These are phyloP conservation scores for Nicotiana tomentosiformis DNA, from an alignment of 257 asterid genomes.

Conservation along the genomic window DNA sequence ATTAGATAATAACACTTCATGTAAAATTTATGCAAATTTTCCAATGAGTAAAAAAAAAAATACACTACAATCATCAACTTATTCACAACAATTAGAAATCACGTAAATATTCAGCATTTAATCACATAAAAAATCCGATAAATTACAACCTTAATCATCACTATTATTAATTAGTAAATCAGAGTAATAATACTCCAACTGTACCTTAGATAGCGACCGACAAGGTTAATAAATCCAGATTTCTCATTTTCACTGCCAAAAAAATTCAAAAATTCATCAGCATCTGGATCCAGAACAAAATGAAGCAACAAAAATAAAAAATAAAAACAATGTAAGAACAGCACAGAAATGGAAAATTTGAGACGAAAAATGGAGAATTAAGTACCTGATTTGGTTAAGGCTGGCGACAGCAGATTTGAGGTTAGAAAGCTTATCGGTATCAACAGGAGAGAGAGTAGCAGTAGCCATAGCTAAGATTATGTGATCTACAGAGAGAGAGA, in stretches of 20 bases:
- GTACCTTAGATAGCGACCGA: slow-evolving; percentile 86
- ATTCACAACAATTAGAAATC: background rate
- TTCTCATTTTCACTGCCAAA: slow-evolving; percentile 43
- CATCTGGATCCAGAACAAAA: background rate
- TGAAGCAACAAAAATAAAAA: background rate
- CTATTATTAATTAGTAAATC: background rate
- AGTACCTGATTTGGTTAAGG: slow-evolving; percentile 66
- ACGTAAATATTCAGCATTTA: background rate
- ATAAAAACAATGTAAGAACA: background rate
- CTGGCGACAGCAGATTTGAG: slow-evolving; percentile 59
- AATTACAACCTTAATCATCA: background rate
- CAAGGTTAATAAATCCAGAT: slow-evolving; percentile 35
- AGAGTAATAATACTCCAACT: background rate
- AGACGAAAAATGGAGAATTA: background rate
- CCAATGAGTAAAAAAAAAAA: no score
- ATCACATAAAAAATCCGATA: background rate
- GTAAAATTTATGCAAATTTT: background rate
- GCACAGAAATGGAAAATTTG: background rate
- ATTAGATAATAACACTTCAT: no score
- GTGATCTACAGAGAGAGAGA: background rate
- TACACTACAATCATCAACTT: background rate
- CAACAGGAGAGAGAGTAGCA: slow-evolving; percentile 38
- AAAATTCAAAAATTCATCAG: background rate
- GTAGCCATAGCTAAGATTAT: slow-evolving; percentile 31
- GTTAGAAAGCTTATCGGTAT: slow-evolving; percentile 55